Conservation (phyloP, 192 early-diverging fungal species). For the Rhizophagus sp. region DNA sequence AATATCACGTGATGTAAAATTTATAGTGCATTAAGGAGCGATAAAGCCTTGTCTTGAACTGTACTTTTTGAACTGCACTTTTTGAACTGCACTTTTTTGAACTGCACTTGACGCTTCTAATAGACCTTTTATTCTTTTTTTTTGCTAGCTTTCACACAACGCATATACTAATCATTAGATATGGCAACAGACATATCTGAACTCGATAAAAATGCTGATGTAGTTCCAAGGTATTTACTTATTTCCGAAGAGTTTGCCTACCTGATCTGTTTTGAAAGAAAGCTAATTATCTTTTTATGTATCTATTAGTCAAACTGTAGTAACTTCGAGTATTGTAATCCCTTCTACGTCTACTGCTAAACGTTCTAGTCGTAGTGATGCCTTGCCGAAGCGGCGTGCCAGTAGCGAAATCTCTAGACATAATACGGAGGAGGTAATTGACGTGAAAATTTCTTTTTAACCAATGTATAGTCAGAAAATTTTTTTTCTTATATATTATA, state of each 20-base stretch:
- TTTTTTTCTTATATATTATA: not conserved
- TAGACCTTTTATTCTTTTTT: slow-evolving; percentile 24
- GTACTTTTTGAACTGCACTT: too few species aligned
- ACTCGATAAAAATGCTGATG: not conserved
- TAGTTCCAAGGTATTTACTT: not conserved
- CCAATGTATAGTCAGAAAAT: not conserved
- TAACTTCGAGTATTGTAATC: slow-evolving; percentile 19
- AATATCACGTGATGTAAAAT: too few species aligned
- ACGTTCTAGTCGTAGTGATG: slow-evolving; percentile 8
- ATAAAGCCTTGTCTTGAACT: too few species aligned
- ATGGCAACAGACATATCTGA: not conserved
- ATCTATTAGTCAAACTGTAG: slow-evolving; percentile 3
- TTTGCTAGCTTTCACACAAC: too few species aligned
- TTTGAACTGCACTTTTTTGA: too few species aligned
- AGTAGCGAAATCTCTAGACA: not conserved
- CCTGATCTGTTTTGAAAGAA: not conserved
- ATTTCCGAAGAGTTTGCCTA: not conserved
- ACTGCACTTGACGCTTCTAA: too few species aligned
- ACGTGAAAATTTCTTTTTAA: not conserved
- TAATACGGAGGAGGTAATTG: slow-evolving; percentile 13
- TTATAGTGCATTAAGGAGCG: too few species aligned
- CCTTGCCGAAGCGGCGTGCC: slow-evolving; percentile 4
- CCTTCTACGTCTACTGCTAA: slow-evolving; percentile 1
- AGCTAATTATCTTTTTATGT: not conserved
- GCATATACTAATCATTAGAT: not conserved